Conservation (phyloP, 768 basidiomycete species). For the Mycena crocata region DNA sequence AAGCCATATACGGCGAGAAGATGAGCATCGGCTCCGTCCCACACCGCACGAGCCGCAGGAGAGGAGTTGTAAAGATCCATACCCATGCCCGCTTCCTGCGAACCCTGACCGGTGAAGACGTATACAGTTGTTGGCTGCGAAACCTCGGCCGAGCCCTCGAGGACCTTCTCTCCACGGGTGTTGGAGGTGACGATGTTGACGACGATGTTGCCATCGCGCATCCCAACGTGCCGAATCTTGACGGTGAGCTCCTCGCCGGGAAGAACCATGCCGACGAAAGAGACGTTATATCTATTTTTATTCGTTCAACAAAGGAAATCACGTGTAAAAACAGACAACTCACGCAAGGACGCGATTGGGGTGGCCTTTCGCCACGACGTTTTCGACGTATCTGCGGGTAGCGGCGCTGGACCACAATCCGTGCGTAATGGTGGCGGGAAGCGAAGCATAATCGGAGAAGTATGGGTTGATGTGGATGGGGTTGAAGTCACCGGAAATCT, state of each 20-base stretch:
- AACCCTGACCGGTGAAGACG: slow-evolving; percentile 98
- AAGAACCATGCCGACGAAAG: slow-evolving; percentile 97
- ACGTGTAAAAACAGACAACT: slow-evolving; percentile 47
- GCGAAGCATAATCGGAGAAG: slow-evolving; percentile 92
- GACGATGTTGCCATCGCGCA: slow-evolving; percentile 94
- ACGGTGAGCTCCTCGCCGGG: slow-evolving; percentile 90
- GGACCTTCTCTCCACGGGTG: slow-evolving; percentile 87
- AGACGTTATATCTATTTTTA: slow-evolving; percentile 81
- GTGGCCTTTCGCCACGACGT: slow-evolving; percentile 90
- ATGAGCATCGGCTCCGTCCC: slow-evolving; percentile 96
- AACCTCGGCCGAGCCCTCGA: slow-evolving; percentile 93
- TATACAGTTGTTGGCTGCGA: slow-evolving; percentile 93
- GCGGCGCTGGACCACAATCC: slow-evolving; percentile 98
- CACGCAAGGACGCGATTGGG: slow-evolving; percentile 91
- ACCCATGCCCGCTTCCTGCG: slow-evolving; percentile 98
- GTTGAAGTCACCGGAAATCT: slow-evolving; percentile 97
- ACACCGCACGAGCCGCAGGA: slow-evolving; percentile 94
- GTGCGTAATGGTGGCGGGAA: slow-evolving; percentile 97
- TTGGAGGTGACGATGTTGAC: slow-evolving; percentile 91
- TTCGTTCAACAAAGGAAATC: slow-evolving; percentile 8
- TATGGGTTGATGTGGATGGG: slow-evolving; percentile 99
- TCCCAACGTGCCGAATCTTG: slow-evolving; percentile 89
- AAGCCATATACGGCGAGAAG: slow-evolving; percentile 96
- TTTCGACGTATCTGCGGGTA: slow-evolving; percentile 92
- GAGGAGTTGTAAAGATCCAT: slow-evolving; percentile 97